Conservation (phyloP, 805 yeast species). For the Candida orba region DNA sequence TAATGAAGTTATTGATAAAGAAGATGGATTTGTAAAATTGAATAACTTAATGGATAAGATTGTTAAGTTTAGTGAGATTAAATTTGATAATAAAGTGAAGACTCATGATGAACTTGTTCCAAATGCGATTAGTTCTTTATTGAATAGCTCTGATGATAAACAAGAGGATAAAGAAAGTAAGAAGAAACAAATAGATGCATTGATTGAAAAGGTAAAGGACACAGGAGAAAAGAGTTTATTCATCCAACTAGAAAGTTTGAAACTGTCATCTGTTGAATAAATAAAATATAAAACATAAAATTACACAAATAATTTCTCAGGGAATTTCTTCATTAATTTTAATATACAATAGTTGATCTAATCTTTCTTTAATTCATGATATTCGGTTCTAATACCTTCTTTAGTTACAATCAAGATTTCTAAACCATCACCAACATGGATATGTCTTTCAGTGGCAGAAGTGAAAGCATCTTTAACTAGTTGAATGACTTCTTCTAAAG, state of each 20-base stretch:
- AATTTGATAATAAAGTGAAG: conserved; percentile 2
- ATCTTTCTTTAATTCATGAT: conserved; percentile 83
- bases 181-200: conserved; percentile 4
- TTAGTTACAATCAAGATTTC: conserved; percentile 88
- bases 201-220: conserved; percentile 7
- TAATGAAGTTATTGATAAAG: not conserved
- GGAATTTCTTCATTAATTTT: too few relatives aligned
- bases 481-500: conserved; percentile 77
- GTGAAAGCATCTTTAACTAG: conserved; percentile 91
- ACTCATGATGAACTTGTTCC: not conserved
- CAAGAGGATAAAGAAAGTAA: not conserved
- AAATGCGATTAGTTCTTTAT: not conserved
- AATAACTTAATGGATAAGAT: conserved; percentile 19
- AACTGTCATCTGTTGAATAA: not conserved
- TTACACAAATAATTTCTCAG: too few relatives aligned
- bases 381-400: conserved; percentile 83
- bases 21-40: conserved; percentile 9
- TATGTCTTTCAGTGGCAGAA: conserved; percentile 97
- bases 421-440: conserved; percentile 95
- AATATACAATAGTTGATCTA: conserved; percentile 24
- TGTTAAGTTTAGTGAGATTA: conserved; percentile 11
- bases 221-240: conserved; percentile 3
- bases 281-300: not conserved
- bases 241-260: conserved; percentile 2
- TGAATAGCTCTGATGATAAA: not conserved